These are phyloP conservation scores for Tuber magnatum DNA, from an alignment of 495 filamentous ascomycete genomes.

Conservation along the genomic window DNA sequence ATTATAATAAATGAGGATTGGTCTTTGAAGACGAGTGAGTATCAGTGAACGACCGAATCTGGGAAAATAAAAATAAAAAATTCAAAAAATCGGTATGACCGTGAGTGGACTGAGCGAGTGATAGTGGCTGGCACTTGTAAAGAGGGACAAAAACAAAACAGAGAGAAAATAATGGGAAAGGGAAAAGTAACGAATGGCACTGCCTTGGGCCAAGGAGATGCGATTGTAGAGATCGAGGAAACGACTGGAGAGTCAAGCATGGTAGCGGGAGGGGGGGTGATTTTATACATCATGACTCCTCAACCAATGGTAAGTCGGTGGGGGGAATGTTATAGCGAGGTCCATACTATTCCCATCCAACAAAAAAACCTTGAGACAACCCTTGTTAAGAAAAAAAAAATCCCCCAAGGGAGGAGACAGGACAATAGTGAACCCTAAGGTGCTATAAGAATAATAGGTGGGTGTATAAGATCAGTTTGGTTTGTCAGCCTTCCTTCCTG, in stretches of 20 bases:
- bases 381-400: background rate
- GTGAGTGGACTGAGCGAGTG: constrained; percentile 23
- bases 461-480: background rate
- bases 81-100: constrained; percentile 21
- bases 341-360: background rate
- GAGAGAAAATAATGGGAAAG: constrained; percentile 40
- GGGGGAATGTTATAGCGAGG: background rate
- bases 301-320: background rate
- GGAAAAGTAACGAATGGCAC: constrained; percentile 55
- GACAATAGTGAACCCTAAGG: background rate
- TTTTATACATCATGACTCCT: constrained; percentile 18
- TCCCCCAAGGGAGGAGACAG: background rate
- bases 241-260: constrained; percentile 14
- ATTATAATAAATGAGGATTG: constrained; percentile 16
- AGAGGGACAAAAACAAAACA: constrained; percentile 41
- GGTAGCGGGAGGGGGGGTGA: constrained; percentile 15
- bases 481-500: background rate
- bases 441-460: background rate
- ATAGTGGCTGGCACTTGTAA: constrained; percentile 34
- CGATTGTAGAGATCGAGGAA: constrained; percentile 26
- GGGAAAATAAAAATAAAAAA: constrained; percentile 12
- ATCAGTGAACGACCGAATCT: constrained; percentile 32
- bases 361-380: background rate
- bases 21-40: constrained; percentile 22
- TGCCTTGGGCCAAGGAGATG: constrained; percentile 41